Conservation (phyloP, 176 grass and related monocot genomes). For the Lolium multiflorum region DNA sequence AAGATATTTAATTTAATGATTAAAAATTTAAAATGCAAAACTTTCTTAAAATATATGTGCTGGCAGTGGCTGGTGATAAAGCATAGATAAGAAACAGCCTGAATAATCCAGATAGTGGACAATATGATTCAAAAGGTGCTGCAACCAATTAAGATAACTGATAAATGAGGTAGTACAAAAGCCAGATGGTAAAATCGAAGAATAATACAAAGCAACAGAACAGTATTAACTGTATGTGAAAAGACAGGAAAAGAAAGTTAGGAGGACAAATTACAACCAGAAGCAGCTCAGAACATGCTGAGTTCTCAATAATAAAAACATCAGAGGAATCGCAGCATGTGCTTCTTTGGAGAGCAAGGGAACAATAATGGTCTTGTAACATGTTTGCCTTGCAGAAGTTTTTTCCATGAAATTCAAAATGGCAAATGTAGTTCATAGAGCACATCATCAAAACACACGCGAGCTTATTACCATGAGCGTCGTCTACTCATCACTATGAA, state of each 20-base stretch:
- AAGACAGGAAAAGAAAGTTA: neutral
- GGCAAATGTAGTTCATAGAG: neutral
- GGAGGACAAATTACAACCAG: neutral
- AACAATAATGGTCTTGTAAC: neutral
- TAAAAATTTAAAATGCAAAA: neutral
- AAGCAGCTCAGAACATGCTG: neutral
- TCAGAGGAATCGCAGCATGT: neutral
- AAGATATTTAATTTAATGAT: neutral
- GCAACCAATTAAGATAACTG: conserved; percentile 5
- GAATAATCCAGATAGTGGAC: neutral
- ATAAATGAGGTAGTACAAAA: conserved; percentile 20
- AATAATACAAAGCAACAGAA: neutral
- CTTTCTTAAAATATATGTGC: neutral
- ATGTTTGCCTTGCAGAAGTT: neutral
- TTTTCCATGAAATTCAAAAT: neutral
- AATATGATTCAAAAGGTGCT: neutral
- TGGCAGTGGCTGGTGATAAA: neutral
- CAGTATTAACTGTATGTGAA: neutral
- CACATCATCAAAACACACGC: neutral
- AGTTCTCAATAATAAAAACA: neutral
- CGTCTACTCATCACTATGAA: neutral
- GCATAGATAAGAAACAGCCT: neutral
- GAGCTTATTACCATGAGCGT: neutral
- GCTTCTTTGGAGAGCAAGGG: neutral
- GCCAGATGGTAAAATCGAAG: neutral